A percentile compares a stretch with the other conserved stretches of the same genome.
Evolutionary conservation across 495 filamentous ascomycete genomes (phyloP).

Genomic region (Penicillium egyptiacum): DNA sequence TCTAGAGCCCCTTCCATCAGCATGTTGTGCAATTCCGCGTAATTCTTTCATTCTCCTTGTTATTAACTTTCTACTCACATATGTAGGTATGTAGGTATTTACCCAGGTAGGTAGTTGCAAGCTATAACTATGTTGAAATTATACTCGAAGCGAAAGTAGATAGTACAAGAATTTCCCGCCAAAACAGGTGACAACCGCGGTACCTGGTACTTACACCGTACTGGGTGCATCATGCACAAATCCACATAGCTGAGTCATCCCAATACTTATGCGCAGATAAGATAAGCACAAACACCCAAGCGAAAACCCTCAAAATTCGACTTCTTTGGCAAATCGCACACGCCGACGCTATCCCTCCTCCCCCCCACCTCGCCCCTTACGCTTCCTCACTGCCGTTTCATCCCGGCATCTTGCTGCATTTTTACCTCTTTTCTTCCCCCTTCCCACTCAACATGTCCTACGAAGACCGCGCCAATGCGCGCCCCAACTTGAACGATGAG

Average conservation of each 20-base stretch:
- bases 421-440: constrained; percentile 15
- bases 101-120: neutral
- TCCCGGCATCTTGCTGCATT: constrained; percentile 24
- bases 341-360: constrained; percentile 41
- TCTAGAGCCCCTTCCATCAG: neutral
- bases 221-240: neutral
- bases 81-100: neutral
- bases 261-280: constrained; percentile 43
- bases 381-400: constrained; percentile 25
- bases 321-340: constrained; percentile 48
- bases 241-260: constrained; percentile 36
- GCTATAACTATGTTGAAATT: neutral
- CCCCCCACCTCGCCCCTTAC: constrained; percentile 22
- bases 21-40: neutral
- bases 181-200: neutral
- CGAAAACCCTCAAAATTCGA: constrained; percentile 57
- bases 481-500: constrained; percentile 65
- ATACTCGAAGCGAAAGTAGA: neutral
- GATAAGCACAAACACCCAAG: constrained; percentile 52
- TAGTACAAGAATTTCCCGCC: neutral
- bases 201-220: neutral
- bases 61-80: neutral
- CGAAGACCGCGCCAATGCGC: constrained; percentile 53
- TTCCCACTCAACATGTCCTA: constrained; percentile 45
- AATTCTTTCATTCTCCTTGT: neutral